phyloP scores from a whole-genome alignment of 1,284 basidiomycete species.

The Pulveroboletus sp. region DNA sequence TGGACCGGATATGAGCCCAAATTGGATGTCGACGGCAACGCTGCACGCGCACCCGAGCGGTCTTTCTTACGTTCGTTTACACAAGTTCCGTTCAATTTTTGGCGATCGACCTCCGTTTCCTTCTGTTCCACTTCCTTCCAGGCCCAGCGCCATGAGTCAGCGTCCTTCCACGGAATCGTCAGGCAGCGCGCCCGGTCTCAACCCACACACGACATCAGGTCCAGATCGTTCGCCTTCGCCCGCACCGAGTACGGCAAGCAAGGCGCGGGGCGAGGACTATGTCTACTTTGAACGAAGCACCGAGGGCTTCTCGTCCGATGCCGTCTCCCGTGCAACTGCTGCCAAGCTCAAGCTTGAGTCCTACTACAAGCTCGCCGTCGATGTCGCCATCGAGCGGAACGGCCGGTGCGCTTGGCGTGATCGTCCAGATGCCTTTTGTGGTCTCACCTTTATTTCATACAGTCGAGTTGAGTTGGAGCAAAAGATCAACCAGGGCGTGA shows the following conservation, averaged over 20 bases:
- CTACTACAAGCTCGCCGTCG: constrained; percentile 94
- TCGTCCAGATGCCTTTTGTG: constrained; percentile 3
- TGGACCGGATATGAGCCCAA: not conserved
- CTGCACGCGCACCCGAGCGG: constrained; percentile 7
- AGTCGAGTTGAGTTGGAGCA: constrained; percentile 94
- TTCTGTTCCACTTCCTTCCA: constrained; percentile 8
- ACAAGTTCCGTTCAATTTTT: constrained; percentile 13
- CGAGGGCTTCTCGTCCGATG: constrained; percentile 80
- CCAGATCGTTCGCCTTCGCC: constrained; percentile 32
- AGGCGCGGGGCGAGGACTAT: constrained; percentile 54
- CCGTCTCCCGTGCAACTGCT: constrained; percentile 88
- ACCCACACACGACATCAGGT: constrained; percentile 9
- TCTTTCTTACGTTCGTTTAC: constrained; percentile 27
- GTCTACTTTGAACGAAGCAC: constrained; percentile 95
- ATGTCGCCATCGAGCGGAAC: constrained; percentile 79
- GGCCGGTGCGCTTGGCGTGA: constrained; percentile 36
- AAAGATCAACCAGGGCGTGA: constrained; percentile 73
- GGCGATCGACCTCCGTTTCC: constrained; percentile 3
- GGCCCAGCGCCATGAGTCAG: constrained; percentile 26
- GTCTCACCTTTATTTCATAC: constrained; percentile 9
- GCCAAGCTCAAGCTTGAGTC: constrained; percentile 98
- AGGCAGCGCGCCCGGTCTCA: constrained; percentile 18
- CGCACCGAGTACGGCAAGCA: constrained; percentile 30
- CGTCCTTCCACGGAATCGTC: constrained; percentile 28
- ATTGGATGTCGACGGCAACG: not conserved